phyloP scores from a whole-genome alignment of 2,329 filamentous ascomycete genomes.

The Fusarium nanum region DNA sequence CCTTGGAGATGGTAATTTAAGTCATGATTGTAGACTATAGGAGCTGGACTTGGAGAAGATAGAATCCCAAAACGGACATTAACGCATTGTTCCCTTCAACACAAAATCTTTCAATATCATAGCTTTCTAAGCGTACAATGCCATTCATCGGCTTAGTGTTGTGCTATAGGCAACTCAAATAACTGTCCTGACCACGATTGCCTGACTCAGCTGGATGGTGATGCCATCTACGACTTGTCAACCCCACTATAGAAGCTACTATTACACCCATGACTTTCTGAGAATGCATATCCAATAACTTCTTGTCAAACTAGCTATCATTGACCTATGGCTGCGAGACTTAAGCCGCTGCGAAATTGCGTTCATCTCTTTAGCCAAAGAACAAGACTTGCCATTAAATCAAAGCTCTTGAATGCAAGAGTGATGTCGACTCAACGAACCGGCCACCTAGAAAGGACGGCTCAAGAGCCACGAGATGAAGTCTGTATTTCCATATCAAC shows the following conservation, averaged over 20 bases:
- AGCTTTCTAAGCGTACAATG: conserved; percentile 5
- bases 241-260: conserved; percentile 26
- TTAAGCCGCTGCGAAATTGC: not conserved
- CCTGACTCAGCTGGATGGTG: conserved; percentile 27
- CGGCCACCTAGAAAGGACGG: conserved; percentile 56
- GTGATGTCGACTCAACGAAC: conserved; percentile 37
- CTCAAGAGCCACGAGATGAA: conserved; percentile 75
- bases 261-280: not conserved
- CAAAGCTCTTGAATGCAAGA: not conserved
- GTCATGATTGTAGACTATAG: conserved; percentile 28
- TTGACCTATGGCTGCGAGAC: conserved; percentile 14
- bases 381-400: not conserved
- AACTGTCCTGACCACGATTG: not conserved
- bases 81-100: conserved; percentile 36
- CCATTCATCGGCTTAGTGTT: not conserved
- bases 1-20: conserved; percentile 36
- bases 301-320: not conserved
- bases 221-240: conserved; percentile 1
- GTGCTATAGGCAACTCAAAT: not conserved
- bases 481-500: conserved; percentile 48
- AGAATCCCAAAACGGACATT: conserved; percentile 43
- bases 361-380: not conserved
- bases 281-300: not conserved
- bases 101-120: conserved; percentile 21
- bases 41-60: conserved; percentile 40